A percentile compares a stretch with the other conserved stretches of the same genome.
These are phyloP conservation scores for Lactarius evosmus DNA, from an alignment of 768 basidiomycete species.

Conservation along the genomic window DNA sequence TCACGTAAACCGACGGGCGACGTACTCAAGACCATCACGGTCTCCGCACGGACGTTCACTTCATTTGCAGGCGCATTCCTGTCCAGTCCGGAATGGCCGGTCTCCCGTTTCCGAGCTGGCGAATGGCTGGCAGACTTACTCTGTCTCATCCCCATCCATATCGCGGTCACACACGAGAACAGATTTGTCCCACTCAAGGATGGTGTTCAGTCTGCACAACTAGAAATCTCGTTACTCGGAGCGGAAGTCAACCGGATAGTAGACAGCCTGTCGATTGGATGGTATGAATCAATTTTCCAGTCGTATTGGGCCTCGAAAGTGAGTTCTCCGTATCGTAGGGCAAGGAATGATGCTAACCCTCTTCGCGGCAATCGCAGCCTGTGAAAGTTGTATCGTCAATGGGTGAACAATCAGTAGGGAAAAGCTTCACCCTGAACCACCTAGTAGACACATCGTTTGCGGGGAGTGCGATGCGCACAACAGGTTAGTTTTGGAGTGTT, in stretches of 20 bases:
- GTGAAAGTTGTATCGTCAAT: constrained; percentile 47
- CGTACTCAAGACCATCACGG: constrained; percentile 38
- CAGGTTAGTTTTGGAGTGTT: constrained; percentile 31
- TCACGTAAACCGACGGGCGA: constrained; percentile 52
- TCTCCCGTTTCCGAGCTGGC: constrained; percentile 26
- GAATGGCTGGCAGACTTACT: neutral
- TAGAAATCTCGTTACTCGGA: constrained; percentile 53
- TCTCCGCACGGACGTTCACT: constrained; percentile 35
- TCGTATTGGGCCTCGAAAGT: constrained; percentile 55
- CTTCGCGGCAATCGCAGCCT: constrained; percentile 38
- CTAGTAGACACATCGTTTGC: neutral
- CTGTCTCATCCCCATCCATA: neutral
- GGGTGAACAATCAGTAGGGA: neutral
- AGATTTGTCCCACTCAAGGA: constrained; percentile 60
- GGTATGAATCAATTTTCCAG: constrained; percentile 60
- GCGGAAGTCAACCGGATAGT: constrained; percentile 47
- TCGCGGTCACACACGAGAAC: constrained; percentile 45
- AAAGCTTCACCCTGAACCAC: neutral
- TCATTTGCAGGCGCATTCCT: constrained; percentile 29
- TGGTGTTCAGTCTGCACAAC: constrained; percentile 46
- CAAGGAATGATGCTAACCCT: neutral
- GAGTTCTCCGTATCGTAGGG: neutral
- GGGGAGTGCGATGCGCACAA: constrained; percentile 41
- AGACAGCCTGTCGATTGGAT: constrained; percentile 48
- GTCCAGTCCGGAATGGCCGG: constrained; percentile 14